phyloP scores from a whole-genome alignment of 495 filamentous ascomycete genomes.

The Penicillium paxilli region DNA sequence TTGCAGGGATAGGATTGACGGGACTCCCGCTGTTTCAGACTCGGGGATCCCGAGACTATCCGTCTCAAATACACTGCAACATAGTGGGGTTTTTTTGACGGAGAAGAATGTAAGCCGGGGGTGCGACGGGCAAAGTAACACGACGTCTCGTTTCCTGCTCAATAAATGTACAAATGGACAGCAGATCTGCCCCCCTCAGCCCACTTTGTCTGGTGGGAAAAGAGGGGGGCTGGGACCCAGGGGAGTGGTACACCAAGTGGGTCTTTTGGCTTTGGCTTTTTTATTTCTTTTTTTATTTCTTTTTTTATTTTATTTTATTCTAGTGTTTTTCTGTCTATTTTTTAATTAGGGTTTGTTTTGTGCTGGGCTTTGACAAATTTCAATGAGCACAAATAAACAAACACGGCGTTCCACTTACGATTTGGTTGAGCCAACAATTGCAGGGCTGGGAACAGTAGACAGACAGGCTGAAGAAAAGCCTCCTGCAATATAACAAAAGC shows the following conservation, averaged over 20 bases:
- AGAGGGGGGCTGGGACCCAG: conserved; percentile 10
- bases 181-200: conserved; percentile 7
- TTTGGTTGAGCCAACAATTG: too few species aligned
- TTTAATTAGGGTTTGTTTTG: not conserved
- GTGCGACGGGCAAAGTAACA: not conserved
- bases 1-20: not conserved
- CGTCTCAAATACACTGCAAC: not conserved
- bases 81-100: not conserved
- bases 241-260: conserved; percentile 13
- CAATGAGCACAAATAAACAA: not conserved
- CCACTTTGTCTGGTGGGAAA: not conserved
- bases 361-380: too few species aligned
- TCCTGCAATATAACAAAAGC: not conserved
- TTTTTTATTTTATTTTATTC: not conserved
- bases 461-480: not conserved
- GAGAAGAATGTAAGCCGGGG: not conserved
- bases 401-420: not conserved
- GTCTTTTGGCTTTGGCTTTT: not conserved
- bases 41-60: not conserved
- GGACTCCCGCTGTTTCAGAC: not conserved
- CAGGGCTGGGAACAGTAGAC: not conserved
- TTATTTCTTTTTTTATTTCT: not conserved
- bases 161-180: not conserved
- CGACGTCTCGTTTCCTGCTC: conserved; percentile 1
- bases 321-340: not conserved